Percentiles rank a stretch among this genome's conserved stretches.
Evolutionary conservation across 306 rosid species (phyloP).

Genomic region (Casuarina equisetifolia): DNA sequence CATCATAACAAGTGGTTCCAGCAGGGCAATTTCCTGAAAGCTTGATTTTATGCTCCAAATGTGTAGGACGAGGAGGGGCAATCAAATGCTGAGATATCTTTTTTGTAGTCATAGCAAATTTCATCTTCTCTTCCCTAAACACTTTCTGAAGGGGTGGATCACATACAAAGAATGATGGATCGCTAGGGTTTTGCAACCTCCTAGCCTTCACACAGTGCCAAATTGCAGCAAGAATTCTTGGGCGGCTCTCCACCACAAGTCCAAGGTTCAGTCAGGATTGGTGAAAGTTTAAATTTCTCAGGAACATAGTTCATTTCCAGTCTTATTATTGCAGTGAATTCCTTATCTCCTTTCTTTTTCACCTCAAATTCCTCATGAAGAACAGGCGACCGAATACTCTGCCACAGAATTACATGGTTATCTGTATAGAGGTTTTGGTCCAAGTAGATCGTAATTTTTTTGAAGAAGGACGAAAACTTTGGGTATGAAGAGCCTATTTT

Average conservation of each 20-base stretch:
- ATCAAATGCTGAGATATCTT: slow-evolving; percentile 80
- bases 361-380: slow-evolving; percentile 89
- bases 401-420: slow-evolving; percentile 78
- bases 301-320: slow-evolving; percentile 67
- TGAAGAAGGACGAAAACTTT: slow-evolving; percentile 75
- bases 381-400: slow-evolving; percentile 60
- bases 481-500: slow-evolving; percentile 35
- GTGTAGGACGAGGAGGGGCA: slow-evolving; percentile 66
- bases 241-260: slow-evolving; percentile 73
- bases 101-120: slow-evolving; percentile 61
- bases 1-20: slow-evolving; percentile 79
- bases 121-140: slow-evolving; percentile 94
- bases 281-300: slow-evolving; percentile 76
- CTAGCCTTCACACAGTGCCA: slow-evolving; percentile 86
- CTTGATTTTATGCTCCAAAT: slow-evolving; percentile 78
- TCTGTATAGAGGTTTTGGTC: slow-evolving; percentile 82
- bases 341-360: slow-evolving; percentile 91
- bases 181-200: slow-evolving; percentile 79
- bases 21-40: slow-evolving; percentile 84
- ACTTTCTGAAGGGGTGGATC: slow-evolving; percentile 83
- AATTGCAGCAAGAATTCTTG: slow-evolving; percentile 81
- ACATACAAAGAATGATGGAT: slow-evolving; percentile 77
- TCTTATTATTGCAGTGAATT: slow-evolving; percentile 70
- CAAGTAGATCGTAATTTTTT: slow-evolving; percentile 78
- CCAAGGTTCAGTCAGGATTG: slow-evolving; percentile 70